Evolutionary conservation across 768 basidiomycete genomes (phyloP), one percentile per base, ranked within the genome.

Genomic region (Dacryopinax spathularia): DNA sequence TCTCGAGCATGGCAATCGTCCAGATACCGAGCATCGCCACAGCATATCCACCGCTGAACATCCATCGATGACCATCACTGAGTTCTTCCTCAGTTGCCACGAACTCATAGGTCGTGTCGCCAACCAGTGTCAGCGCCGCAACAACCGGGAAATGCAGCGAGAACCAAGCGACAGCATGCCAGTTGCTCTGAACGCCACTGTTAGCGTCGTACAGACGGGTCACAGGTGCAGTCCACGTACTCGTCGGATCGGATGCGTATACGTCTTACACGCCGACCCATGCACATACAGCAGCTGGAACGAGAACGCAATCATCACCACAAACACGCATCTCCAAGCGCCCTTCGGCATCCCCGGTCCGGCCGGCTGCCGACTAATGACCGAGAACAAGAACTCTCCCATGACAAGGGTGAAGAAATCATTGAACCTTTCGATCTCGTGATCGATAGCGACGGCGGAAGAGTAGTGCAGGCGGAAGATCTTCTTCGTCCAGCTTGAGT

Each of bases 321-420:
- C 34, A 39, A 62, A 41, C 13, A 62, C 62, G 31, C 31, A 33
- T 33, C 39, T 35, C 31, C 62, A 35, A 3, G 39, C 62, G 13
- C 22, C 35, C 5, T 13, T 41, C 5, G 34, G 62, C 34, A 62
- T 41, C 25, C 62, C 62, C 3, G 39, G 18, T 12, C 62, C 62
- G 6, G 62, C 62, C 22, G 62, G 62, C 39, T 62, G 62, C 18
- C 62, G 10, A n/a, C 34, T 37, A 7, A 62, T 62, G 13, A 43
- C 31, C 13, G 62, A 62, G 39, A 62, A 39, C 9, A 62, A 22
- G 62, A 62, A 62, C 25, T 62, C 62, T 18, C 62, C 62, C 62
- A 62, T 62, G 20, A 62, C 62, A 5, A 62, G 39, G 12, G 62
- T 62, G 39, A 62, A 62, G 62, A 62, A 62, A 27, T 62, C 62